phyloP scores from a whole-genome alignment of 73 alveolate species.

The Tetrahymena malaccensis region DNA sequence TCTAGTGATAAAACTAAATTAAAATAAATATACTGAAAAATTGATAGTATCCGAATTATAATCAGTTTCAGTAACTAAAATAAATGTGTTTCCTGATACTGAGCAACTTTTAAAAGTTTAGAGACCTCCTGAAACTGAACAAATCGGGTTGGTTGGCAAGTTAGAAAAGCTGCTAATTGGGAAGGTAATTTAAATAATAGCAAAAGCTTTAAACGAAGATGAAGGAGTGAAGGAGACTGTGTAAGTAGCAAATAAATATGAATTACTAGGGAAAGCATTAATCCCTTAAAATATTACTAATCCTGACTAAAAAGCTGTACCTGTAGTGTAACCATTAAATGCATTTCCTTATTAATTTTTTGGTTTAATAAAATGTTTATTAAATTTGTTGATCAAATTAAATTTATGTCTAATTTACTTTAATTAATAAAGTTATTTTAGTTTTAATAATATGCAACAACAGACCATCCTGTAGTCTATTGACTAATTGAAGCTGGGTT shows the following conservation, averaged over 20 bases:
- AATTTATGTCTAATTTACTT: background rate
- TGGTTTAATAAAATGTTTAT: background rate
- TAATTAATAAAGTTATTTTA: slow-evolving; percentile 2
- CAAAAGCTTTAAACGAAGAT: slow-evolving; percentile 20
- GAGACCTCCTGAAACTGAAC: slow-evolving; percentile 39
- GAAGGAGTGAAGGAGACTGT: slow-evolving; percentile 8
- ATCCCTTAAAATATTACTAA: background rate
- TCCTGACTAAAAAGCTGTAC: background rate
- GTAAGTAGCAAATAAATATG: slow-evolving; percentile 9
- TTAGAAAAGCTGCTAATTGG: slow-evolving; percentile 1
- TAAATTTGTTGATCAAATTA: background rate
- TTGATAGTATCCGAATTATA: slow-evolving; percentile 32
- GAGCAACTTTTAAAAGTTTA: slow-evolving; percentile 22
- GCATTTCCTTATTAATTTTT: background rate
- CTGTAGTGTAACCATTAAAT: background rate
- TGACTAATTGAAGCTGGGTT: background rate
- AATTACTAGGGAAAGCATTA: slow-evolving; percentile 15
- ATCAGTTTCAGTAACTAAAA: slow-evolving; percentile 9
- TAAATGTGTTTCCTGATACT: slow-evolving; percentile 14
- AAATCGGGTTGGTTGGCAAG: slow-evolving; percentile 12
- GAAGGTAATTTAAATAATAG: slow-evolving; percentile 4
- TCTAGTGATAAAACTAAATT: background rate
- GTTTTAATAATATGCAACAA: background rate
- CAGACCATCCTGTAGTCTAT: background rate
- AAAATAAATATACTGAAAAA: background rate